Percentiles rank a stretch among this genome's conserved stretches.
Conservation (phyloP, 768 basidiomycete genomes). For the Psilocybe cyanescens region DNA sequence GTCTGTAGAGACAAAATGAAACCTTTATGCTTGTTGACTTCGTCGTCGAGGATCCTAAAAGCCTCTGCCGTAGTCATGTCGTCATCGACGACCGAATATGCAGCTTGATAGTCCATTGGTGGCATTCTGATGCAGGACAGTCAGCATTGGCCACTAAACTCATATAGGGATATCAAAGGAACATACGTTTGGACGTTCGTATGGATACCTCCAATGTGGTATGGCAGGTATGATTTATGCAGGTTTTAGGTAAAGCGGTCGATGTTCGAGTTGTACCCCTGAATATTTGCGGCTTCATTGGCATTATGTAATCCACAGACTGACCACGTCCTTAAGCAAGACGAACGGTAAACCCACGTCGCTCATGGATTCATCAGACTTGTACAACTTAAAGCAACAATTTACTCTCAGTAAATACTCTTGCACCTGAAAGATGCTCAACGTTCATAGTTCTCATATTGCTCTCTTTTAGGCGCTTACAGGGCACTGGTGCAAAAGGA, state of each 20-base stretch:
- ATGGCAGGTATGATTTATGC: no score
- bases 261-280: neutral
- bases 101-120: neutral
- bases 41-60: neutral
- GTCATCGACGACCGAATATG: neutral
- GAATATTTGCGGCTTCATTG: neutral
- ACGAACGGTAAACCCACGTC: no score
- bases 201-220: no score
- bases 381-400: slow-evolving; percentile 51
- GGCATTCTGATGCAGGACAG: neutral
- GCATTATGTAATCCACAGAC: no score
- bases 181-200: neutral
- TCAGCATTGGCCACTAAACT: no score
- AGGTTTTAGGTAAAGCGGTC: neutral
- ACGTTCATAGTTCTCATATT: neutral
- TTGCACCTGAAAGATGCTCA: neutral
- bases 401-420: slow-evolving; percentile 66
- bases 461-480: slow-evolving; percentile 58
- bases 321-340: neutral
- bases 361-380: slow-evolving; percentile 36
- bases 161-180: no score
- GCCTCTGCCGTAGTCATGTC: neutral
- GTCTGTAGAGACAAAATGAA: slow-evolving; percentile 1
- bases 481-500: slow-evolving; percentile 57
- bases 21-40: slow-evolving; percentile 4